phyloP scores from a whole-genome alignment of 2,329 filamentous ascomycete species.

The Ophiosphaerella herpotricha region DNA sequence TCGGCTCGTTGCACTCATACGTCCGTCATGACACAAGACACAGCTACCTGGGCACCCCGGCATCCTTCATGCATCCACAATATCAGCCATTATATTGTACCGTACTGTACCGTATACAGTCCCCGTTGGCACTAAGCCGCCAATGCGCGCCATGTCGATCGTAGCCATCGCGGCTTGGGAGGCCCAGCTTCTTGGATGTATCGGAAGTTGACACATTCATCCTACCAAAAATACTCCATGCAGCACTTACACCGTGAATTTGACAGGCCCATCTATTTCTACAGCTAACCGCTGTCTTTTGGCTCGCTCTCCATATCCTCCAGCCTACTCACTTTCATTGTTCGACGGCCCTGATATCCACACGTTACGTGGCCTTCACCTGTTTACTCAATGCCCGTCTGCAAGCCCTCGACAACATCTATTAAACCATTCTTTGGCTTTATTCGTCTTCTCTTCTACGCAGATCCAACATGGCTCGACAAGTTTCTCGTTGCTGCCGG shows the following conservation, averaged over 20 bases:
- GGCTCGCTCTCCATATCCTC: no score
- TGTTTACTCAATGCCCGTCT: conserved; percentile 31
- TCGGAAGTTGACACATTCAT: no score
- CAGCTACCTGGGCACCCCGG: conserved; percentile 6
- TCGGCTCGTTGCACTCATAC: conserved; percentile 12
- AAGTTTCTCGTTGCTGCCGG: conserved; percentile 45
- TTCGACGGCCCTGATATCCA: not conserved
- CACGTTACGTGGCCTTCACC: conserved; percentile 3
- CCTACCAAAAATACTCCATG: no score
- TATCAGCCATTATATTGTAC: conserved; percentile 11
- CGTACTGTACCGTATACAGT: not conserved
- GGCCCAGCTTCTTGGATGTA: conserved; percentile 7
- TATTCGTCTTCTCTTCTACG: conserved; percentile 42
- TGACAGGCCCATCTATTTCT: no score
- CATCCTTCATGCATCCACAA: conserved; percentile 17
- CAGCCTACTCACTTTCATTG: conserved; percentile 4
- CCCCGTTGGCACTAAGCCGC: conserved; percentile 16
- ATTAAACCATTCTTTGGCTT: conserved; percentile 39
- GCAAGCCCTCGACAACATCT: conserved; percentile 31
- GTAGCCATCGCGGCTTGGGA: conserved; percentile 26
- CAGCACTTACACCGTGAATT: no score
- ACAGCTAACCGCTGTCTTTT: no score
- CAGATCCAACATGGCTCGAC: conserved; percentile 45
- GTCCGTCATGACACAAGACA: no score
- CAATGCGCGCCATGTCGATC: conserved; percentile 27